A percentile compares a stretch with the other conserved stretches of the same genome.
Conservation (phyloP, 768 basidiomycete genomes). For the Naematelia aurantialba region DNA sequence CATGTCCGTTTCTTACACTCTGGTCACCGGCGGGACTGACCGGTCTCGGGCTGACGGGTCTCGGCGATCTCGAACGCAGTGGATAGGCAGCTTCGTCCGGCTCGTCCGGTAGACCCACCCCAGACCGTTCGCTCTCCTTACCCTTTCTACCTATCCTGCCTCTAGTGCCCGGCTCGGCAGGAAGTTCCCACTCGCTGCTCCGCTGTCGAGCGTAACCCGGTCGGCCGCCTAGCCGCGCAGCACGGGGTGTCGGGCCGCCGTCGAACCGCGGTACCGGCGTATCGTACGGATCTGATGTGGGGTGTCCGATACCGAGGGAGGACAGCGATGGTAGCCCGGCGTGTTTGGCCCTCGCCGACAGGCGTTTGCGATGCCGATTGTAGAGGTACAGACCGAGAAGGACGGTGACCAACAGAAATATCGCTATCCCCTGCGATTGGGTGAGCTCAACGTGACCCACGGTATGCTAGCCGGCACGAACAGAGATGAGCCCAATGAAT, state of each 20-base stretch:
- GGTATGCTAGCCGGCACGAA: background rate
- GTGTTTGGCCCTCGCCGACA: constrained; percentile 52
- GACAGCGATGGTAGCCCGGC: constrained; percentile 2
- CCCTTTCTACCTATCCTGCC: background rate
- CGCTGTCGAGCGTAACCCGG: background rate
- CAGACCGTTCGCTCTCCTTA: background rate
- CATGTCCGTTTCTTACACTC: background rate
- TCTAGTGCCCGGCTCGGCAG: background rate
- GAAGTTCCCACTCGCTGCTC: constrained; percentile 4
- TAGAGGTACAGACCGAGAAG: constrained; percentile 46
- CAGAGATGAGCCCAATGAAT: constrained; percentile 8
- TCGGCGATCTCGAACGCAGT: background rate
- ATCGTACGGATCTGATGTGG: background rate
- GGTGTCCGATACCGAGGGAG: background rate
- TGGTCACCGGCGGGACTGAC: background rate
- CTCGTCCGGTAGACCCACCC: constrained; percentile 3
- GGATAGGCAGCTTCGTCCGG: constrained; percentile 4
- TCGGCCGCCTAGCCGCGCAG: background rate
- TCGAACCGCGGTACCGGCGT: background rate
- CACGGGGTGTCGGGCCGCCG: background rate
- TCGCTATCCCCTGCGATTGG: constrained; percentile 40
- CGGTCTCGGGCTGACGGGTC: background rate
- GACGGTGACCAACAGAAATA: constrained; percentile 47
- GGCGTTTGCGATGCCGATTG: constrained; percentile 57
- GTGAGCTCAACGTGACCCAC: background rate